A percentile compares a stretch with the other conserved stretches of the same genome.
Evolutionary conservation across 1,139 yeast genomes (phyloP).

Genomic region (Pichia norvegensis): DNA sequence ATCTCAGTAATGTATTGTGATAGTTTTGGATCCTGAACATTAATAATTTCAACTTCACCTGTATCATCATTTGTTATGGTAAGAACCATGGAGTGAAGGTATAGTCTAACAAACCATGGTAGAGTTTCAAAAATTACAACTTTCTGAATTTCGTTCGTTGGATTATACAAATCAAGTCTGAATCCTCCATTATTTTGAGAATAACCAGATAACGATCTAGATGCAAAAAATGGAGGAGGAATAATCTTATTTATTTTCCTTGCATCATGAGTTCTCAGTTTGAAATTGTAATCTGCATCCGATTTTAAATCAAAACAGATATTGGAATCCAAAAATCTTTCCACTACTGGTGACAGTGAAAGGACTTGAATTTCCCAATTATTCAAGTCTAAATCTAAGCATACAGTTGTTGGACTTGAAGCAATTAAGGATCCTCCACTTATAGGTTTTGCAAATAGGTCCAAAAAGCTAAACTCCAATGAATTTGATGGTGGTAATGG

Average conservation of each 20-base stretch:
- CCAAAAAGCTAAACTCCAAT: slow-evolving; percentile 47
- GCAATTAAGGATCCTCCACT: slow-evolving; percentile 56
- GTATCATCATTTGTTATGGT: slow-evolving; percentile 15
- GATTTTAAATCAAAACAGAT: slow-evolving; percentile 26
- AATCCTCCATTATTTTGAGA: slow-evolving; percentile 90
- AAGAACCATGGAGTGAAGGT: slow-evolving; percentile 57
- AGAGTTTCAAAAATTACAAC: slow-evolving; percentile 70
- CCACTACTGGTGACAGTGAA: slow-evolving; percentile 16
- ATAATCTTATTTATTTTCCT: slow-evolving; percentile 30
- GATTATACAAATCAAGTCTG: slow-evolving; percentile 68
- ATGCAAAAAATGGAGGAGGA: slow-evolving; percentile 62
- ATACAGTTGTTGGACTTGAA: slow-evolving; percentile 34
- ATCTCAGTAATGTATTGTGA: slow-evolving; percentile 43
- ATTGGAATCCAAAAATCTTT: slow-evolving; percentile 6
- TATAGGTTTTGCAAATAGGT: slow-evolving; percentile 62
- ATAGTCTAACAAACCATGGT: slow-evolving; percentile 91
- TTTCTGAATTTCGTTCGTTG: slow-evolving; percentile 38
- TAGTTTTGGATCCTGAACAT: slow-evolving; percentile 23
- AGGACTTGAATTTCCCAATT: slow-evolving; percentile 40
- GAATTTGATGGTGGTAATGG: slow-evolving; percentile 55
- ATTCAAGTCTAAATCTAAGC: slow-evolving; percentile 37
- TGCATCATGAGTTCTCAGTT: slow-evolving; percentile 21
- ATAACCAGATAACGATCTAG: slow-evolving; percentile 85
- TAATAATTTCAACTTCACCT: slow-evolving; percentile 12
- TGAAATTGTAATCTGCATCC: slow-evolving; percentile 22